These are phyloP conservation scores for Triticum monococcum DNA, from an alignment of 176 grass and related monocot genomes.

Conservation along the genomic window DNA sequence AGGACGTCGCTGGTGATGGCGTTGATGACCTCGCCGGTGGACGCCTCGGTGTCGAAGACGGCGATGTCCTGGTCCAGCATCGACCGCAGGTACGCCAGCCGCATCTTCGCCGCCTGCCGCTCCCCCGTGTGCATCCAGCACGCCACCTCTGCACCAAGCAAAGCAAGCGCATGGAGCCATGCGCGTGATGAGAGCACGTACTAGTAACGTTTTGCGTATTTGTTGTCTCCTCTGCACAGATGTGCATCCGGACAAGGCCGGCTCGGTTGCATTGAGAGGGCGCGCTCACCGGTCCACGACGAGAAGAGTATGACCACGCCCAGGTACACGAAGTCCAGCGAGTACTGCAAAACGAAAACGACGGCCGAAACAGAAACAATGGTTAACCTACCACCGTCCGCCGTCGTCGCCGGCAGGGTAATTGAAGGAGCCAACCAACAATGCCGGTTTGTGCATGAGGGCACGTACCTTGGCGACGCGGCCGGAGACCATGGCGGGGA, in stretches of 20 bases:
- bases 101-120: constrained; percentile 95
- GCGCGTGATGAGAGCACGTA: no score
- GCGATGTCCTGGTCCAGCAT: constrained; percentile 96
- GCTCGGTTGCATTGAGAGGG: not conserved
- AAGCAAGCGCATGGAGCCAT: not conserved
- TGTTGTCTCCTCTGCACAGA: constrained; percentile 41
- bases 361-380: not conserved
- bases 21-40: constrained; percentile 95
- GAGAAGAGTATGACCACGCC: constrained; percentile 91
- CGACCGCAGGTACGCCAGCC: constrained; percentile 80
- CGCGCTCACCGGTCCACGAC: constrained; percentile 77
- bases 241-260: not conserved
- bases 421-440: no score
- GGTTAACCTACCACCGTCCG: no score
- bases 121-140: constrained; percentile 99
- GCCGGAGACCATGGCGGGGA: constrained; percentile 74
- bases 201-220: no score
- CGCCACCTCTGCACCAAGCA: constrained; percentile 65
- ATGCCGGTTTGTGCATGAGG: no score
- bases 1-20: constrained; percentile 96
- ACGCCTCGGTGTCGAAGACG: constrained; percentile 91
- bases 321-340: constrained; percentile 94
- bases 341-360: constrained; percentile 48
- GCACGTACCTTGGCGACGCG: constrained; percentile 57
- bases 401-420: no score